These are phyloP conservation scores for Zoysia japonica DNA, from an alignment of 176 grass and related monocot genomes.

Conservation along the genomic window DNA sequence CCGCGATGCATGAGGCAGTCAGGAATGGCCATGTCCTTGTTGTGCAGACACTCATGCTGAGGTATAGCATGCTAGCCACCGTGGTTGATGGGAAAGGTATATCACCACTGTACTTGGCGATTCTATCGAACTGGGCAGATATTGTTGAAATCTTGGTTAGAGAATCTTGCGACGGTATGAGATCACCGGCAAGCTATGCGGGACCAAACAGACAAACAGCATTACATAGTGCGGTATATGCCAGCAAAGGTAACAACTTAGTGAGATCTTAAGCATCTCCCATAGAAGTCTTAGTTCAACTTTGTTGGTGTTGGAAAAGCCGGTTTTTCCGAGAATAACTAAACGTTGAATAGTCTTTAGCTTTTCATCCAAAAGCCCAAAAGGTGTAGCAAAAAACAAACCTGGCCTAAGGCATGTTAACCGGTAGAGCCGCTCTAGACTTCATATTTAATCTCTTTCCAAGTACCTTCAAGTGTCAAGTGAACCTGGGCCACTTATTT, in stretches of 20 bases:
- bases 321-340: no score
- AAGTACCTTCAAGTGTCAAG: no score
- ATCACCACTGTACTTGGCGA: conserved; percentile 42
- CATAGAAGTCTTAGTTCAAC: no score
- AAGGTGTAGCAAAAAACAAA: no score
- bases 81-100: not conserved
- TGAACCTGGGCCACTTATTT: no score
- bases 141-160: conserved; percentile 11
- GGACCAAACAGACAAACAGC: conserved; percentile 35
- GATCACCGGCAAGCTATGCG: not conserved
- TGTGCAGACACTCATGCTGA: conserved; percentile 5
- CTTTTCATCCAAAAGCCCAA: no score
- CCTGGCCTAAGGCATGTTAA: no score
- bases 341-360: no score
- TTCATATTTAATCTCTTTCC: no score
- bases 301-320: no score
- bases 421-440: no score
- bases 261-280: no score
- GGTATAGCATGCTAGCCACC: not conserved
- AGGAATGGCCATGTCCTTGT: not conserved
- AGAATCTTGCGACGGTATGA: not conserved
- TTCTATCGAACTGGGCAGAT: not conserved
- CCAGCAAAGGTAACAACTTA: not conserved
- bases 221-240: conserved; percentile 33
- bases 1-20: conserved; percentile 23